Percentiles rank a stretch among this genome's conserved stretches.
Conservation (phyloP, 1,284 basidiomycete species). For the Microbotryum saponariae region DNA sequence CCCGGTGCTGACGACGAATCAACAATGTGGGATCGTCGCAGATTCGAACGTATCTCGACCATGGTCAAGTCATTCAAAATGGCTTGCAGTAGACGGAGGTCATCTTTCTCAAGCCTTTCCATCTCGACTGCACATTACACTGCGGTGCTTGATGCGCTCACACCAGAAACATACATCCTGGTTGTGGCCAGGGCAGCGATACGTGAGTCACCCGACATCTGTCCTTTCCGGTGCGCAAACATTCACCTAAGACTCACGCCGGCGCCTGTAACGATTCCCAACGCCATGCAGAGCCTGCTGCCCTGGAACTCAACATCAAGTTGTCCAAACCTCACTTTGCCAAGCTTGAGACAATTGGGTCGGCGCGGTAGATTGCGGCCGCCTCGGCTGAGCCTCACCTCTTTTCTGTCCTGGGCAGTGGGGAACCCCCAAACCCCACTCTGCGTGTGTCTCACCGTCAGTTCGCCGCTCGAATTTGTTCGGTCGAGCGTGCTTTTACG, state of each 20-base stretch:
- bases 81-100: constrained; percentile 51
- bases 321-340: constrained; percentile 72
- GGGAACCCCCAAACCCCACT: too few species aligned
- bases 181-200: constrained; percentile 53
- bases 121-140: constrained; percentile 52
- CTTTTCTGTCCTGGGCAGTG: too few species aligned
- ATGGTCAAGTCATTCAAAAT: constrained; percentile 92
- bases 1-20: constrained; percentile 35
- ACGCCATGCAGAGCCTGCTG: constrained; percentile 59
- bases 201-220: constrained; percentile 4
- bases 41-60: constrained; percentile 93
- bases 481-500: too few species aligned
- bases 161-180: constrained; percentile 87
- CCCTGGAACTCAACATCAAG: constrained; percentile 71
- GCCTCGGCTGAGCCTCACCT: neutral
- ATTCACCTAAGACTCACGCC: neutral
- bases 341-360: constrained; percentile 38
- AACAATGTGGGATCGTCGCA: constrained; percentile 52
- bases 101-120: constrained; percentile 38
- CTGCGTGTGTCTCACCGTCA: too few species aligned
- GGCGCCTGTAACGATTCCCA: neutral
- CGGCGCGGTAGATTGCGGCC: constrained; percentile 6
- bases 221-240: constrained; percentile 40
- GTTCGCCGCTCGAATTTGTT: too few species aligned
- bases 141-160: constrained; percentile 89